A percentile compares a stretch with the other conserved stretches of the same genome.
These are phyloP conservation scores for Trichophaea hybrida DNA, from an alignment of 2,329 filamentous ascomycete genomes.

Conservation along the genomic window DNA sequence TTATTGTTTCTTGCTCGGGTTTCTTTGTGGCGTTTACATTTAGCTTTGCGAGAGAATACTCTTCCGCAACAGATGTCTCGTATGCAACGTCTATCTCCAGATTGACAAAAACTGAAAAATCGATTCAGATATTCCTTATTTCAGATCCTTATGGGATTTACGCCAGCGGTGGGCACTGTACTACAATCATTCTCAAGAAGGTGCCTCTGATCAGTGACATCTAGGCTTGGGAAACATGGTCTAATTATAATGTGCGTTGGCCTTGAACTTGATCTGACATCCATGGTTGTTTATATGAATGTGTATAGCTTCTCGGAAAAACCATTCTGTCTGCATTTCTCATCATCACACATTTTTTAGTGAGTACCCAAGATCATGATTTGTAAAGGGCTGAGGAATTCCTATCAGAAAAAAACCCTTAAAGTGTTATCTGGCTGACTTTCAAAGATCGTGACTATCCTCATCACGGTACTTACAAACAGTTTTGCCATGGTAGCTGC, in stretches of 20 bases:
- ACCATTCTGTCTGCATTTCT: constrained; percentile 65
- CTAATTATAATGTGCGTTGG: constrained; percentile 48
- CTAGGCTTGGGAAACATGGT: constrained; percentile 73
- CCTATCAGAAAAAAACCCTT: too few relatives aligned
- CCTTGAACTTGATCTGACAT: background rate
- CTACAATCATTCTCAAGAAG: background rate
- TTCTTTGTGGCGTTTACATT: constrained; percentile 92
- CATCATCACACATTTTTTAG: constrained; percentile 83
- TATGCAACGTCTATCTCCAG: constrained; percentile 35
- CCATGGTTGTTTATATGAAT: background rate
- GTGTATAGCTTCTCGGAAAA: constrained; percentile 47
- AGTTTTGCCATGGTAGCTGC: constrained; percentile 91
- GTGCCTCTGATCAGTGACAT: background rate
- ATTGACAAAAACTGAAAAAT: background rate
- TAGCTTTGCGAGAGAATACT: constrained; percentile 54
- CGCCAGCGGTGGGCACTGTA: constrained; percentile 44
- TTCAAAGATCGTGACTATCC: constrained; percentile 59
- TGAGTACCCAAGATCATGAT: background rate
- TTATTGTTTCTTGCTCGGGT: constrained; percentile 77
- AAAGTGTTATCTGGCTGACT: too few relatives aligned
- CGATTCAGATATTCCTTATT: constrained; percentile 47
- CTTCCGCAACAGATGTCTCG: constrained; percentile 59
- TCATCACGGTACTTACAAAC: constrained; percentile 91
- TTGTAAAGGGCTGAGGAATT: too few relatives aligned
- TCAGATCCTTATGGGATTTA: constrained; percentile 91